phyloP scores from a whole-genome alignment of 78 protist genomes.

The Dictyostelium purpureum region DNA sequence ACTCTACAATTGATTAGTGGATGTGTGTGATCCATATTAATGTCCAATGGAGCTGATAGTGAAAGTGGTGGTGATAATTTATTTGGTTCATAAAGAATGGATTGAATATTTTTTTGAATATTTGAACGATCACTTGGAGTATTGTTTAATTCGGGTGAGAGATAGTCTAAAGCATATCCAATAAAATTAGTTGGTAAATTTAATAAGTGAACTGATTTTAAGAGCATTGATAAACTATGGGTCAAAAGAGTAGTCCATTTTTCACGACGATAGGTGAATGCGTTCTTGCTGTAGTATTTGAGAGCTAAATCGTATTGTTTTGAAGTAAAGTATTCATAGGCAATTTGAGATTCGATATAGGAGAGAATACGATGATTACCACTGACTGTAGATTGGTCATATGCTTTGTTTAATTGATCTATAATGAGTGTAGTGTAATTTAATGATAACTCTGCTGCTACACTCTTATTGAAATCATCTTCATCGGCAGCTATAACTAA shows the following conservation, averaged over 20 bases:
- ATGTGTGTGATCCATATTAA: slow-evolving; percentile 74
- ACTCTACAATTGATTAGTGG: slow-evolving; percentile 67
- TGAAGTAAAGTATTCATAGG: slow-evolving; percentile 55
- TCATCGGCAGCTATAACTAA: not conserved
- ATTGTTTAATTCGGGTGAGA: slow-evolving; percentile 57
- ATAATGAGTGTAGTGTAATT: slow-evolving; percentile 23
- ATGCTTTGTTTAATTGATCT: not conserved
- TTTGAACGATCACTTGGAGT: not conserved
- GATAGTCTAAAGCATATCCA: slow-evolving; percentile 55
- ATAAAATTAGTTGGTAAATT: slow-evolving; percentile 54
- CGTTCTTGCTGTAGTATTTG: slow-evolving; percentile 47
- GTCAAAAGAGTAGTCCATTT: slow-evolving; percentile 73
- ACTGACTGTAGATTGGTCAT: slow-evolving; percentile 14
- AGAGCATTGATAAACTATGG: slow-evolving; percentile 41
- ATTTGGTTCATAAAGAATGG: not conserved
- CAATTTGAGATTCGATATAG: slow-evolving; percentile 56
- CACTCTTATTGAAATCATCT: slow-evolving; percentile 5
- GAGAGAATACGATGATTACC: slow-evolving; percentile 40
- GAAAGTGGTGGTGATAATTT: slow-evolving; percentile 39
- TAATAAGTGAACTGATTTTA: slow-evolving; percentile 39
- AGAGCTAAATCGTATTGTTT: slow-evolving; percentile 44
- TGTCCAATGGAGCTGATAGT: slow-evolving; percentile 26
- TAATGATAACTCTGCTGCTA: slow-evolving; percentile 28
- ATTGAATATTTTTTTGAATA: slow-evolving; percentile 22
- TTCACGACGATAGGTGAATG: slow-evolving; percentile 68